Conservation (phyloP, 805 yeast genomes). For the Jamesozyma hellenica region DNA sequence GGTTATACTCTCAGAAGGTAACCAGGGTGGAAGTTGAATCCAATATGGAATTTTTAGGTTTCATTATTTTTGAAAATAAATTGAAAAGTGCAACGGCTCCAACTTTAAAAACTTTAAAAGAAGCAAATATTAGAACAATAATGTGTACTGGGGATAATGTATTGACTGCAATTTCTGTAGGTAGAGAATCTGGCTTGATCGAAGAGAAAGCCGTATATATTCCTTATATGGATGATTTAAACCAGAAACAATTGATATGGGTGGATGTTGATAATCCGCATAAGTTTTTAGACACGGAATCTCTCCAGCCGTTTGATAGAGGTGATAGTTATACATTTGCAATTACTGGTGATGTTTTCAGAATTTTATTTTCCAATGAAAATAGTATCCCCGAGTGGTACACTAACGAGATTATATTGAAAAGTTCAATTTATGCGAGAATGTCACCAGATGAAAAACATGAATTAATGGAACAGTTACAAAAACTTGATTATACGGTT, state of each 20-base stretch:
- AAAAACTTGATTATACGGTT: conserved; percentile 77
- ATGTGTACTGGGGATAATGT: conserved; percentile 99
- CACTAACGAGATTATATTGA: conserved; percentile 53
- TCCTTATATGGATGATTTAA: conserved; percentile 43
- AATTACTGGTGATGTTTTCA: conserved; percentile 85
- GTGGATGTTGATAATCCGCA: conserved; percentile 54
- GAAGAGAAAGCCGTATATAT: conserved; percentile 43
- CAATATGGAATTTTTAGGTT: conserved; percentile 68
- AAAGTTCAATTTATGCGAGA: conserved; percentile 76
- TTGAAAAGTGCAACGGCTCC: conserved; percentile 58
- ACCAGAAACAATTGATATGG: conserved; percentile 40
- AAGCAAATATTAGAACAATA: conserved; percentile 68
- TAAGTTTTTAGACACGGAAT: conserved; percentile 49
- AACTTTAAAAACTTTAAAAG: conserved; percentile 48
- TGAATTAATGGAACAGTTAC: conserved; percentile 82
- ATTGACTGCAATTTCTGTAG: conserved; percentile 89
- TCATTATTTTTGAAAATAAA: conserved; percentile 86
- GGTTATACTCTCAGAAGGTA: conserved; percentile 41
- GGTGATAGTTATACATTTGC: conserved; percentile 56
- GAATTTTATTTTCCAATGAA: conserved; percentile 49
- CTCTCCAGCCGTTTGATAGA: conserved; percentile 40
- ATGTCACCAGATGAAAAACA: conserved; percentile 99
- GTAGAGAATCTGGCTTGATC: conserved; percentile 68
- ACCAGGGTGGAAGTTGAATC: conserved; percentile 60
- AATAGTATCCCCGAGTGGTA: conserved; percentile 28